Evolutionary conservation across 2,329 filamentous ascomycete genomes (phyloP).

Genomic region (Zalaria obscura): DNA sequence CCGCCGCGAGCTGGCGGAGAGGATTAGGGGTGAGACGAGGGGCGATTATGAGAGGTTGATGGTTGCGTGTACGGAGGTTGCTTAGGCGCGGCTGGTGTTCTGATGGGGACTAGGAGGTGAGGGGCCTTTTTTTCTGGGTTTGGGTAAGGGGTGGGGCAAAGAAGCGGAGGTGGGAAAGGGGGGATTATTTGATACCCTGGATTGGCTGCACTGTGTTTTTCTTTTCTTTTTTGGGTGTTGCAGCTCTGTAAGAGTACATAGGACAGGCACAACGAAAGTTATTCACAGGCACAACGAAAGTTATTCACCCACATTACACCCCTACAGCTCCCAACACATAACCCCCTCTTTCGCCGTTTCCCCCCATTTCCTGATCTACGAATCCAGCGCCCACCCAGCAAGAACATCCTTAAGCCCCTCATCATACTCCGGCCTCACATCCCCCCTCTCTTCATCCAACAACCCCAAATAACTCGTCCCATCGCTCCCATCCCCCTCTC

Average conservation of each 20-base stretch:
- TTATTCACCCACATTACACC: too few species aligned
- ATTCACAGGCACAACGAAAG: too few species aligned
- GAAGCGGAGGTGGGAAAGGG: not conserved
- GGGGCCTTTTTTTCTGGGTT: too few species aligned
- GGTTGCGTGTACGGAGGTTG: constrained; percentile 36
- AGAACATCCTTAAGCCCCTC: constrained; percentile 22
- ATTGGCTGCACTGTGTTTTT: too few species aligned
- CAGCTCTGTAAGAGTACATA: too few species aligned
- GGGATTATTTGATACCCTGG: not conserved
- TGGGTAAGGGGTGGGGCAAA: not conserved
- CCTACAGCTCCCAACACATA: too few species aligned
- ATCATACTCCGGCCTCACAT: constrained; percentile 27
- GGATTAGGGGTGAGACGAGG: constrained; percentile 71
- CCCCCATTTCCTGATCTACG: too few species aligned
- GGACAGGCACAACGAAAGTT: too few species aligned
- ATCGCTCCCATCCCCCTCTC: constrained; percentile 33
- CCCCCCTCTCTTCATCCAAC: constrained; percentile 21
- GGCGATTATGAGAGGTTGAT: constrained; percentile 69
- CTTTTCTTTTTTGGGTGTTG: too few species aligned
- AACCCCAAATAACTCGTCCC: constrained; percentile 30
- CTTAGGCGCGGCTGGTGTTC: too few species aligned
- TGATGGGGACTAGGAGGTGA: too few species aligned
- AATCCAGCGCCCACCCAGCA: constrained; percentile 17
- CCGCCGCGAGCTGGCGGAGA: constrained; percentile 48
- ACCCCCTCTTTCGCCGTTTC: too few species aligned